A percentile compares a stretch with the other conserved stretches of the same genome.
These are phyloP conservation scores for Scheffersomyces parashehatae DNA, from an alignment of 1,139 yeast species.

Conservation along the genomic window DNA sequence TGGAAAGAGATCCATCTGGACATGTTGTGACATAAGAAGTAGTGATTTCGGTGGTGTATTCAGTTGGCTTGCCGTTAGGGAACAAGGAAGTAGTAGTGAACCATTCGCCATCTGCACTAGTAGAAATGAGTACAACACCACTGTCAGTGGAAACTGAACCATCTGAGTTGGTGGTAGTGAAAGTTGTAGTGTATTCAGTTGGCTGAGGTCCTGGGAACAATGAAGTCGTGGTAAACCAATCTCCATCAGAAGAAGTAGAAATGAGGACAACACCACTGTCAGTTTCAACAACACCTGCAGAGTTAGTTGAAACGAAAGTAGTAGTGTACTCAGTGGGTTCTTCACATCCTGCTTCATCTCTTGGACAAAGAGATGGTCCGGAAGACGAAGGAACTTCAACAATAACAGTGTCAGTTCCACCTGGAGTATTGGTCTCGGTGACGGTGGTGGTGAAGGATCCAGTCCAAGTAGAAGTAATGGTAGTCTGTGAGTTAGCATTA, in stretches of 20 bases:
- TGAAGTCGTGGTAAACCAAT: conserved; percentile 10
- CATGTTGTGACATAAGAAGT: conserved; percentile 8
- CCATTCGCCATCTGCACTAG: conserved; percentile 8
- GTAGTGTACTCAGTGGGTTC: conserved; percentile 16
- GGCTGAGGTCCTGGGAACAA: conserved; percentile 1
- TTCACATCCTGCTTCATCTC: not conserved
- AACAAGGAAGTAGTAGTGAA: conserved; percentile 11
- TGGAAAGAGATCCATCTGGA: conserved; percentile 16
- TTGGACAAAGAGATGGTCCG: conserved; percentile 7
- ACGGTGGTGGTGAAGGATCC: conserved; percentile 8
- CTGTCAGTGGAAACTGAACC: conserved; percentile 6
- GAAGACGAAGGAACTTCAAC: conserved; percentile 7
- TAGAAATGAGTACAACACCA: conserved; percentile 6
- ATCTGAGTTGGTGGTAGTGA: conserved; percentile 6
- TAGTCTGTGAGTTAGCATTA: conserved; percentile 4
- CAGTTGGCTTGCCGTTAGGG: conserved; percentile 9
- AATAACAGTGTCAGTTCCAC: conserved; percentile 7
- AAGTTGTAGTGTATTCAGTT: conserved; percentile 6
- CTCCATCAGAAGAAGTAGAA: conserved; percentile 12
- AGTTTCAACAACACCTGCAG: conserved; percentile 15
- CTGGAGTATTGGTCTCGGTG: conserved; percentile 7
- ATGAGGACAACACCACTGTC: conserved; percentile 13
- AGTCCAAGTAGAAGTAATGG: conserved; percentile 10
- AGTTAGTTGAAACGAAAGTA: conserved; percentile 14
- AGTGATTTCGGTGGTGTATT: conserved; percentile 17